Evolutionary conservation across 345 rosid species (phyloP).

Genomic region (Camelina sativa): DNA sequence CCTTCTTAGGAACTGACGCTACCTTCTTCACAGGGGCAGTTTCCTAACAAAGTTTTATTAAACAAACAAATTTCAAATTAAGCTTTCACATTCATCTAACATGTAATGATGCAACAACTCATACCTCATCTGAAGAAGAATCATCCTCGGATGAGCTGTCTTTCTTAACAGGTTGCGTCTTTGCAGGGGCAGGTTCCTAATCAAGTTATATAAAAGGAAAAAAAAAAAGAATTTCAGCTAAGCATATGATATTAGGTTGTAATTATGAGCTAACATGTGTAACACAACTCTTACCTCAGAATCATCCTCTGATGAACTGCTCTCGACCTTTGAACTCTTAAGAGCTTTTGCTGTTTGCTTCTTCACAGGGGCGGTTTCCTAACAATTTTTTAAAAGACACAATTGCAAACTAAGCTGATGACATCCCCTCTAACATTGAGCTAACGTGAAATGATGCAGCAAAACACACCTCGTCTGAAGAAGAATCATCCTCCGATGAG

Average conservation of each 20-base stretch:
- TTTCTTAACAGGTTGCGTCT: constrained; percentile 25
- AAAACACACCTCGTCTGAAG: constrained; percentile 39
- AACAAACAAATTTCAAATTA: background rate
- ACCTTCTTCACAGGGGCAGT: constrained; percentile 19
- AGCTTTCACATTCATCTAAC: background rate
- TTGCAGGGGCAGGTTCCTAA: constrained; percentile 40
- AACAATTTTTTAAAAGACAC: background rate
- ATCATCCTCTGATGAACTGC: constrained; percentile 34
- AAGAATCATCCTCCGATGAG: constrained; percentile 50
- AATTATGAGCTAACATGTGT: background rate
- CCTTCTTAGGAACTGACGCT: constrained; percentile 21
- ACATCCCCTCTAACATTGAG: background rate
- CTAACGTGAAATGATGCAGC: background rate
- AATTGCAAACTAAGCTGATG: background rate
- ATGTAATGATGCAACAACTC: background rate
- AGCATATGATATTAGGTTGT: background rate
- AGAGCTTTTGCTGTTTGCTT: constrained; percentile 18
- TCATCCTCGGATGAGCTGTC: constrained; percentile 34
- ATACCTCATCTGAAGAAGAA: constrained; percentile 42
- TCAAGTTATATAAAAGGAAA: background rate
- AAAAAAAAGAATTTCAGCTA: background rate
- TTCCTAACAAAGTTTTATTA: constrained; percentile 26
- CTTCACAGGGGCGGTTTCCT: constrained; percentile 41
- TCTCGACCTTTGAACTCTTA: constrained; percentile 33
- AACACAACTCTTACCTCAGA: background rate